Evolutionary conservation across 331 rosid genomes (phyloP), one percentile per base, ranked within the genome.

Genomic region (Cydonia oblonga): DNA sequence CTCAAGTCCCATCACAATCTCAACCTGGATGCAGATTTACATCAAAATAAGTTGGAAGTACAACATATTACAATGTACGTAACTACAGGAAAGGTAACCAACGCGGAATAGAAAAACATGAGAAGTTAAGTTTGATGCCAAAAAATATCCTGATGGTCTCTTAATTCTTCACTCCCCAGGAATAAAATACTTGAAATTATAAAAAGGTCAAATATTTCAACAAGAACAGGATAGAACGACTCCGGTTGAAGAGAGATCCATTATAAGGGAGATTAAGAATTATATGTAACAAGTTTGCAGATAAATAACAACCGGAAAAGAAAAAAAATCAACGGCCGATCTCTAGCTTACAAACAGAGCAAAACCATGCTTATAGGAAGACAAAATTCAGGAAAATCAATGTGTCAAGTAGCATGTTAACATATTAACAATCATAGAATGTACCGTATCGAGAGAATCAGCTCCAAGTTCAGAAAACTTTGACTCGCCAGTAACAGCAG

Each of bases 401-500:
- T 35, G 19, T 6, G 38, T 5, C 12, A 57, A 8, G 30, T 30
- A 56, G 24, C 30, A 16, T 18, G 22, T 15, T 16, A 57, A 10
- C 30, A 16, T 16, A 12, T 23, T 16, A 70, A 24, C 66, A 71
- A 35, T 10, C 29, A 65, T 24, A 20, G 64, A 33, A 22, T 5
- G n/a, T 86, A 92, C 96, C 86, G 98, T 92, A 80, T 92, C 96
- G 9, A 92, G 96, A 78, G 97, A 92, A 80, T 92, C 96, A 49
- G 97, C 96, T 81, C 98, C 98, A 56, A 92, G 92, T 6, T 83
- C 73, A 16, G 90, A 2, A 76, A 92, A 90, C 59, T 81, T 90
- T 23, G 98, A 92, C 74, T 84, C 87, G 49, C 90, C 91, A 3
- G 72, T 52, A 12, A 92, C 81, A 20, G 44, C 10, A 0, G 89